Base-by-base conservation (phyloP, 345 rosid genomes). In the Murraya paniculata region DNA sequence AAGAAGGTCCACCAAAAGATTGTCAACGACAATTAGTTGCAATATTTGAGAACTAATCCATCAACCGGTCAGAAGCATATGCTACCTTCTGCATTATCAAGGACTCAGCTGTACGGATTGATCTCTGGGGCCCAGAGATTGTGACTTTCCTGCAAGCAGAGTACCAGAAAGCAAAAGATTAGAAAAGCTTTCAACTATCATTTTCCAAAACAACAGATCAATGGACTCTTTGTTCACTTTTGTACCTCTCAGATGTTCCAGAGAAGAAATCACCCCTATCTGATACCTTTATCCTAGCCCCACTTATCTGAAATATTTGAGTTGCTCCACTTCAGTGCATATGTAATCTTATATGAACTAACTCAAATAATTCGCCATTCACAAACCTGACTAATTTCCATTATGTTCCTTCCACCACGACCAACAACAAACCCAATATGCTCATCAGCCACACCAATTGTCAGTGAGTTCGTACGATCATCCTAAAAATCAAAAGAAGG, bases 381-480 rank as follows among this genome's bases (percentile, higher is more conserved):
- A 74, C 64, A 19, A 57, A 95, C 98, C 99, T 97, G 98, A 80
- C 91, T 94, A 78, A 97, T 97, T 73, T 94, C 98, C 93, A 91
- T 86, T 72, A 97, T 90, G 82, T 91, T 97, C 87, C 98, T 89
- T 84, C 99, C 99, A 80, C 97, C 98, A 38, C 98, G 98, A 60
- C 99, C 99, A 83, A 97, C 94, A 82, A 97, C 92, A 83, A 94
- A 75, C n/a, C 98, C 99, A 31, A 94, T 89, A 86, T 91, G 98
- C 79, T 87, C 99, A 84, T 97, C 98, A 4, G 98, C 85, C 73
- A 94, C 90, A 59, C 98, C 99, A 50, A 94, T 90, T 22, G 96
- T 93, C 87, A 92, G 78, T 7, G 96, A 89, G 79, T 82, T 88
- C 62, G 86, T 85, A 36, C 75, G 86, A 66, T 97, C 98, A 74